A percentile compares a stretch with the other conserved stretches of the same genome.
Conservation (phyloP, 345 rosid genomes). For the Corchorus capsularis region DNA sequence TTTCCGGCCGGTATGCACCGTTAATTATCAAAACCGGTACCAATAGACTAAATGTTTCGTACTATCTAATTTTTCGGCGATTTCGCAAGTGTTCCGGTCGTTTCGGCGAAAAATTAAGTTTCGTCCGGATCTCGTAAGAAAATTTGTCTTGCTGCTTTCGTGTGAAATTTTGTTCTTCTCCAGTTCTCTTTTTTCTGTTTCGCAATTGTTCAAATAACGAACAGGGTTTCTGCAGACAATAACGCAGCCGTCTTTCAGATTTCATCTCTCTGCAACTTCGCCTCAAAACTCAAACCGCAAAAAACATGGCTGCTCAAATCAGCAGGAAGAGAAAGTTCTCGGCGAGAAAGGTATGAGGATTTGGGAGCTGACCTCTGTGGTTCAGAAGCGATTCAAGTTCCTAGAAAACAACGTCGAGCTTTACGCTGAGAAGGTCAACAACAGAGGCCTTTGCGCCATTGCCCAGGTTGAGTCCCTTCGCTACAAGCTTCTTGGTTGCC, state of each 20-base stretch:
- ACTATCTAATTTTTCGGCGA: no score
- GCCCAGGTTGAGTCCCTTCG: constrained; percentile 96
- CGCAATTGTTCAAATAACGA: no score
- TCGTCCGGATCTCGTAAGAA: no score
- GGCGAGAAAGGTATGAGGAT: constrained; percentile 94
- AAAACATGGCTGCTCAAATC: constrained; percentile 70
- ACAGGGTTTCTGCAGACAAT: constrained; percentile 38
- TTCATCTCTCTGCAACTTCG: constrained; percentile 20
- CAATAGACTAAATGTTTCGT: no score
- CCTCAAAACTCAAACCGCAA: not conserved
- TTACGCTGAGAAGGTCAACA: constrained; percentile 80
- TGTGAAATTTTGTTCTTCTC: no score
- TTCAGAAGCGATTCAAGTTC: constrained; percentile 80
- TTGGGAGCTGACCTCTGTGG: constrained; percentile 89
- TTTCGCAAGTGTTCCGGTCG: no score
- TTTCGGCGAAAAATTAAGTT: no score
- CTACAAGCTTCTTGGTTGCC: constrained; percentile 94
- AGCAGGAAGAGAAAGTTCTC: constrained; percentile 78
- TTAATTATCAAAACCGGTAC: no score
- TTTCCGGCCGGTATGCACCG: no score
- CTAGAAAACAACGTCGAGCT: constrained; percentile 82
- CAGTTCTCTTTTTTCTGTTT: no score
- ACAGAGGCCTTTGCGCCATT: constrained; percentile 88
- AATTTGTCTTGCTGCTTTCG: no score
- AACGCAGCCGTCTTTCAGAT: constrained; percentile 12